These are phyloP conservation scores for Trametes coccinea DNA, from an alignment of 768 basidiomycete genomes.

Conservation along the genomic window DNA sequence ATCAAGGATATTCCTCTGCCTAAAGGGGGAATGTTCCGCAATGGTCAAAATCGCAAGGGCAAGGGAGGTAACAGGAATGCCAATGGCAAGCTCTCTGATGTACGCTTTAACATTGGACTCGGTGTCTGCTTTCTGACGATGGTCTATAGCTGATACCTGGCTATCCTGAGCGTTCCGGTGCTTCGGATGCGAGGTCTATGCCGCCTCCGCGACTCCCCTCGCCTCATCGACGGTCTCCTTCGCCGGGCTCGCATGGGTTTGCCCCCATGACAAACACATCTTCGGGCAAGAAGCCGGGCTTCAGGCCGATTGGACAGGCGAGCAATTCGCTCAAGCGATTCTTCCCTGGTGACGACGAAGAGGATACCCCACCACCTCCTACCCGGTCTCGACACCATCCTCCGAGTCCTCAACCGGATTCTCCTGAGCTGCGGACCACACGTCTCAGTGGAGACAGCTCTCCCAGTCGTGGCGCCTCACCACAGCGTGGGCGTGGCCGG, in stretches of 20 bases:
- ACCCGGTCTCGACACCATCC: slow-evolving; percentile 1
- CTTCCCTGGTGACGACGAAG: slow-evolving; percentile 83
- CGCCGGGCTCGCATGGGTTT: not conserved
- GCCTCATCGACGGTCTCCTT: slow-evolving; percentile 3
- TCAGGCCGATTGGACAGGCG: slow-evolving; percentile 66
- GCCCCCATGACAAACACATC: not conserved
- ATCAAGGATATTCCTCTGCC: slow-evolving; percentile 34
- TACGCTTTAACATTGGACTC: not conserved
- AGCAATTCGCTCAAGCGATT: slow-evolving; percentile 67
- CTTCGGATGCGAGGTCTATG: slow-evolving; percentile 2
- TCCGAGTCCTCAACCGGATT: slow-evolving; percentile 6
- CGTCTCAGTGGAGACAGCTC: slow-evolving; percentile 14
- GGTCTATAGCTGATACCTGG: slow-evolving; percentile 11
- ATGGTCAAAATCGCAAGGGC: slow-evolving; percentile 15
- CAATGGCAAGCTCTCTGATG: slow-evolving; percentile 23
- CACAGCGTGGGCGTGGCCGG: not conserved
- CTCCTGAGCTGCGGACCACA: slow-evolving; percentile 19
- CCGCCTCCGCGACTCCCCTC: slow-evolving; percentile 12
- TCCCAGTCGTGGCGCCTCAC: not conserved
- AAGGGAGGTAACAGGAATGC: slow-evolving; percentile 13
- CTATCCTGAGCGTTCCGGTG: slow-evolving; percentile 8
- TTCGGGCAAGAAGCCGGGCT: slow-evolving; percentile 47
- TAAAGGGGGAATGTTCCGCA: slow-evolving; percentile 18
- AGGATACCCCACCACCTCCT: slow-evolving; percentile 41
- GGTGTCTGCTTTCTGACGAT: not conserved